These are phyloP conservation scores for Populus tremula DNA, from an alignment of 345 rosid genomes.

Conservation along the genomic window DNA sequence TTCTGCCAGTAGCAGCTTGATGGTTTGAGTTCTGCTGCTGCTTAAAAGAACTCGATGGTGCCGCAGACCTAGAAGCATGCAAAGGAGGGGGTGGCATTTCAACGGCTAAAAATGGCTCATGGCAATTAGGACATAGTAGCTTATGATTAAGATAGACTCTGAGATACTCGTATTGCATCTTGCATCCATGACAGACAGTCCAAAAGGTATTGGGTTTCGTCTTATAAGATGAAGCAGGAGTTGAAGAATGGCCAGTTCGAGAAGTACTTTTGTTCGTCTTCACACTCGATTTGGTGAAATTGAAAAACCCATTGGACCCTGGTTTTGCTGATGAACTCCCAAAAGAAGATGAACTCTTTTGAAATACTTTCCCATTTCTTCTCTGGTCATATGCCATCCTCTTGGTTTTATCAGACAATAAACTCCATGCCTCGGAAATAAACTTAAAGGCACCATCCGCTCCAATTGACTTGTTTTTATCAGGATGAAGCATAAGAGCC, in stretches of 20 bases:
- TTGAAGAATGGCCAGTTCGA: constrained; percentile 18
- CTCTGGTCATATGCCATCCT: constrained; percentile 58
- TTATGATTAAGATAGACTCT: constrained; percentile 39
- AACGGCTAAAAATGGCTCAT: constrained; percentile 38
- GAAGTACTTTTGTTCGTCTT: constrained; percentile 22
- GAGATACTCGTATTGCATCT: constrained; percentile 47
- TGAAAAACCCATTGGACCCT: constrained; percentile 38
- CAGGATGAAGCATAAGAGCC: constrained; percentile 75
- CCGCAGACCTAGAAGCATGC: constrained; percentile 25
- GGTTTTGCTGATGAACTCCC: constrained; percentile 33
- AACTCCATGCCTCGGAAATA: constrained; percentile 47
- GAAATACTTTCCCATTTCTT: constrained; percentile 34
- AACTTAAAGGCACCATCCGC: constrained; percentile 82
- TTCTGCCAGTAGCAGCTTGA: constrained; percentile 36
- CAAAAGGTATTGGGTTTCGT: constrained; percentile 37
- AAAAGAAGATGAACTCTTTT: constrained; percentile 39
- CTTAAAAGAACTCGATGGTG: constrained; percentile 40
- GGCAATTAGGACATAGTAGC: constrained; percentile 45
- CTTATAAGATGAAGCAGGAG: constrained; percentile 23
- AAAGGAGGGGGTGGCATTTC: constrained; percentile 39
- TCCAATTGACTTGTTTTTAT: constrained; percentile 78
- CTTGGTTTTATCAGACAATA: constrained; percentile 62
- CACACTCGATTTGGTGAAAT: constrained; percentile 31
- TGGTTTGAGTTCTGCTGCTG: constrained; percentile 40
- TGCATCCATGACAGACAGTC: constrained; percentile 47